A percentile compares a stretch with the other conserved stretches of the same genome.
These are phyloP conservation scores for Aspergillus vadensis DNA, from an alignment of 2,329 filamentous ascomycete species.

Conservation along the genomic window DNA sequence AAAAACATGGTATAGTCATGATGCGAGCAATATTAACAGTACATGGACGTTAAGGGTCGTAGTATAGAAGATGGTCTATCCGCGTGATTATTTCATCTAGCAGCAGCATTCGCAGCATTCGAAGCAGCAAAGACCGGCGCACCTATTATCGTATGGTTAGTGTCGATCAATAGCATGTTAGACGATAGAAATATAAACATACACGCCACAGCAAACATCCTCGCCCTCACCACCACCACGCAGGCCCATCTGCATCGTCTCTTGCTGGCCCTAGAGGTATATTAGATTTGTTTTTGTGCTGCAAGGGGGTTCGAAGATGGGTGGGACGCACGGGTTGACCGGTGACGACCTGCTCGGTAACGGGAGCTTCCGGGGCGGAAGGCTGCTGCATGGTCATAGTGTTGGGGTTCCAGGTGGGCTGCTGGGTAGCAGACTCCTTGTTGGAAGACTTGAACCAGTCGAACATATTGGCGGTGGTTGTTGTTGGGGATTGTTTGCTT, in stretches of 20 bases:
- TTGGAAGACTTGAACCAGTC: conserved; percentile 26
- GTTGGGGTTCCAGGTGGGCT: conserved; percentile 24
- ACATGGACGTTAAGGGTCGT: neutral
- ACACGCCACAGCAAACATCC: conserved; percentile 30
- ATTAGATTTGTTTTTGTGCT: neutral
- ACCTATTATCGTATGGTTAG: conserved; percentile 11
- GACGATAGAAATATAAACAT: conserved; percentile 3
- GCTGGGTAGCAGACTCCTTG: conserved; percentile 15
- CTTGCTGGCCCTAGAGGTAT: conserved; percentile 8
- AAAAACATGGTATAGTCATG: neutral
- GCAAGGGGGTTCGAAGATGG: neutral
- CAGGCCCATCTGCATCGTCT: conserved; percentile 22
- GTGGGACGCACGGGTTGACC: conserved; percentile 22
- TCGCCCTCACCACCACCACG: conserved; percentile 25
- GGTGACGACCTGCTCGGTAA: conserved; percentile 21
- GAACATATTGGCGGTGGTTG: conserved; percentile 15
- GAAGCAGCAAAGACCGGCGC: conserved; percentile 25
- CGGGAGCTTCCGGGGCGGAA: conserved; percentile 20
- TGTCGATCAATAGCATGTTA: neutral
- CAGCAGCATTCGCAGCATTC: conserved; percentile 26
- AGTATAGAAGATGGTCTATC: no score
- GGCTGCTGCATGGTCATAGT: conserved; percentile 28
- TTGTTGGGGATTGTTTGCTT: neutral
- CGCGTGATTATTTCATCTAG: conserved; percentile 7
- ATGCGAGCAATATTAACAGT: neutral